Percentiles rank a stretch among this genome's conserved stretches.
Evolutionary conservation across 495 filamentous ascomycete genomes (phyloP).

Genomic region (Alectoria sarmentosa): DNA sequence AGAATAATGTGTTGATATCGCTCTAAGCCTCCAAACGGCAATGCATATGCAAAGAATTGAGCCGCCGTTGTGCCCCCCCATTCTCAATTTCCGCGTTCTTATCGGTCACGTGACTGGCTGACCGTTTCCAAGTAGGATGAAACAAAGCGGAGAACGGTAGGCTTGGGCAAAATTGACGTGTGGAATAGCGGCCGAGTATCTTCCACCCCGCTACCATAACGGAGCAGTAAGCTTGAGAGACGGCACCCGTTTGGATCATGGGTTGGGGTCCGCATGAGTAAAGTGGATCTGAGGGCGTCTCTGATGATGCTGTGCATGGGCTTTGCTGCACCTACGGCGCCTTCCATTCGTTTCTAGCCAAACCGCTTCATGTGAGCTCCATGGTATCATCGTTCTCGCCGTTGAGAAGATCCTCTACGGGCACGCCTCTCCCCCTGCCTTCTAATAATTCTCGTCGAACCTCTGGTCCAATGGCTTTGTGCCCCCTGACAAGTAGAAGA

Average conservation of each 20-base stretch:
- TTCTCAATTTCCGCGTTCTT: neutral
- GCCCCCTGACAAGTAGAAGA: conserved; percentile 76
- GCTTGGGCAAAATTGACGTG: neutral
- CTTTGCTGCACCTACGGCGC: neutral
- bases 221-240: neutral
- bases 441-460: conserved; percentile 85
- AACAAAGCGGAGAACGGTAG: neutral
- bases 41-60: neutral
- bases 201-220: neutral
- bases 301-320: neutral
- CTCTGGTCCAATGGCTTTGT: conserved; percentile 84
- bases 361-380: conserved; percentile 25
- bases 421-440: conserved; percentile 77
- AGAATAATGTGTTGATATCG: neutral
- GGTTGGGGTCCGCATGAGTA: neutral
- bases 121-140: neutral
- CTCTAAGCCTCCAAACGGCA: neutral
- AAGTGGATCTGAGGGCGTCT: neutral
- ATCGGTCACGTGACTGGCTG: neutral
- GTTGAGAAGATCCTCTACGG: conserved; percentile 50
- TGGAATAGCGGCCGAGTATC: neutral
- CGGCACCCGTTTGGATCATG: neutral
- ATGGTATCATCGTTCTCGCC: conserved; percentile 88
- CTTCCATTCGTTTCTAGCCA: neutral
- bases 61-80: neutral